Evolutionary conservation across 2,329 filamentous ascomycete species (phyloP).

Genomic region (Penicillium sp.): DNA sequence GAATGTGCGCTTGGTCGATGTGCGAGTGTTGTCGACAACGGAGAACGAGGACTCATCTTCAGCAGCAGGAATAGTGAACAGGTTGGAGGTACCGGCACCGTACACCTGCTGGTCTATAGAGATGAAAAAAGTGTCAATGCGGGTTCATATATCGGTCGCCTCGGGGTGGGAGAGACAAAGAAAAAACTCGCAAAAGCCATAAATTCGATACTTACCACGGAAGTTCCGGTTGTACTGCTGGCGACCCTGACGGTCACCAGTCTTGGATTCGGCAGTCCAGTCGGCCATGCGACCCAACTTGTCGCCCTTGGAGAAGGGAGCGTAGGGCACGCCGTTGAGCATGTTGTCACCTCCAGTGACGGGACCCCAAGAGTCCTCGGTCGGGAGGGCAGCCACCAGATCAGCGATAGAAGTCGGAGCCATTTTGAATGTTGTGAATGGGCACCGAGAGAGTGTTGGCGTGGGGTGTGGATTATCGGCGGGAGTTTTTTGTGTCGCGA

Average conservation of each 20-base stretch:
- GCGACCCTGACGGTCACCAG: conserved; percentile 65
- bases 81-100: conserved; percentile 76
- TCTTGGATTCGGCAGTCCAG: conserved; percentile 89
- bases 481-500: conserved; percentile 29
- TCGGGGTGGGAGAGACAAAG: not conserved
- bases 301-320: conserved; percentile 97
- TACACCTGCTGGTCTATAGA: conserved; percentile 90
- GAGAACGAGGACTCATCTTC: conserved; percentile 98
- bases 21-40: conserved; percentile 90
- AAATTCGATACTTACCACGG: conserved; percentile 60
- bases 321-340: conserved; percentile 91
- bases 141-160: not conserved
- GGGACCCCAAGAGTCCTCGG: conserved; percentile 83
- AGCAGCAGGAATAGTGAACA: conserved; percentile 85
- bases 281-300: conserved; percentile 99
- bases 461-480: conserved; percentile 25
- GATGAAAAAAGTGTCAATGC: conserved; percentile 6
- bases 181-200: not conserved
- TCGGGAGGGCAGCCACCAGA: conserved; percentile 66
- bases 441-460: conserved; percentile 15
- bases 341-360: conserved; percentile 77
- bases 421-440: conserved; percentile 35
- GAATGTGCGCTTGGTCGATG: conserved; percentile 78
- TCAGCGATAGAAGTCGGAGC: conserved; percentile 56
- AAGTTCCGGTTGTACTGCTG: conserved; percentile 90